phyloP scores from a whole-genome alignment of 1,284 basidiomycete species.

The Microbotryum lychnidis-dioicae region DNA sequence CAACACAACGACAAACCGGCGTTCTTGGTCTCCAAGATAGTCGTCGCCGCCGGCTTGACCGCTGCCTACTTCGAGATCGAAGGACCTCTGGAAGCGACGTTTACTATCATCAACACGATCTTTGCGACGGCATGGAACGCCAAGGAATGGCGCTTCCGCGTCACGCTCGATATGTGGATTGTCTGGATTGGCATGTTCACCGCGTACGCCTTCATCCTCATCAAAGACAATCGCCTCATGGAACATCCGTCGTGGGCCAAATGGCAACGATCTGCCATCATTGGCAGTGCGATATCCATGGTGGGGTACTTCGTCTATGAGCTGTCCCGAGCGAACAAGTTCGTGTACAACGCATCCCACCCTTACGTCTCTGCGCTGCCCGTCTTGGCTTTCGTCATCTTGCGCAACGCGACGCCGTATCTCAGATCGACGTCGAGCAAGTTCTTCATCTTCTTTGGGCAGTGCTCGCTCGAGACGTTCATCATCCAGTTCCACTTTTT shows the following conservation, averaged over 20 bases:
- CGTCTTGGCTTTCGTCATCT: conserved; percentile 60
- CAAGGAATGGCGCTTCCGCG: conserved; percentile 74
- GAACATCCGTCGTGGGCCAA: conserved; percentile 61
- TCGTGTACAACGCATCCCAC: conserved; percentile 75
- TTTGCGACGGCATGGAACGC: conserved; percentile 75
- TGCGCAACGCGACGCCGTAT: conserved; percentile 64
- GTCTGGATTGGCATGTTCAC: conserved; percentile 77
- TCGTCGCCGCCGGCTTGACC: conserved; percentile 54
- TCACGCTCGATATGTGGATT: conserved; percentile 76
- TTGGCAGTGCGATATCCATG: conserved; percentile 50
- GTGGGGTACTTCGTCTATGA: conserved; percentile 77
- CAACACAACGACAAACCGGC: conserved; percentile 60
- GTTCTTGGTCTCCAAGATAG: conserved; percentile 63
- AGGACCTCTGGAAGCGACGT: conserved; percentile 57
- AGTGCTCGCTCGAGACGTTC: conserved; percentile 36
- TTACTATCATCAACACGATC: conserved; percentile 54
- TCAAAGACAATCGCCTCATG: conserved; percentile 60
- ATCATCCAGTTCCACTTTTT: conserved; percentile 84
- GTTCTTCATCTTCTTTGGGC: conserved; percentile 69
- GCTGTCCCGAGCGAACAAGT: conserved; percentile 63
- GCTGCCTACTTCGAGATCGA: conserved; percentile 59
- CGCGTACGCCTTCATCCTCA: conserved; percentile 64
- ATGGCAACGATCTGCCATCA: conserved; percentile 48
- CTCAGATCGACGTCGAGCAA: conserved; percentile 61
- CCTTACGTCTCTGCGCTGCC: conserved; percentile 74